phyloP scores from a whole-genome alignment of 257 asterid species.

The Solanum acaule region DNA sequence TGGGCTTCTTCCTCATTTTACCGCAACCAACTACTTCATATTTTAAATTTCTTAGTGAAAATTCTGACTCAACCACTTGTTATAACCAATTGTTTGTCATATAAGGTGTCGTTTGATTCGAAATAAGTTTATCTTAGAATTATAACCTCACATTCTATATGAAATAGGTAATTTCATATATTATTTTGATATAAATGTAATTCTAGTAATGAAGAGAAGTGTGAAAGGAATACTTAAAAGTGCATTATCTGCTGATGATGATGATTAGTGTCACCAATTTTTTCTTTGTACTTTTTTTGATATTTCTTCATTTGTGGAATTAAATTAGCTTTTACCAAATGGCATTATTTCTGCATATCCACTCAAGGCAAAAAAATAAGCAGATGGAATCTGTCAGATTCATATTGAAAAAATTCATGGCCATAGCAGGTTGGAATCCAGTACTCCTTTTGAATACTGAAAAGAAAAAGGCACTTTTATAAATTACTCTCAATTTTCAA shows the following conservation, averaged over 20 bases:
- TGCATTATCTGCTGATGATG: background rate
- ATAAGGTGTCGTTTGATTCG: background rate
- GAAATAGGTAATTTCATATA: background rate
- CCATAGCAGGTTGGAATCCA: background rate
- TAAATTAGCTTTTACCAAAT: background rate
- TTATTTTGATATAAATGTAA: background rate
- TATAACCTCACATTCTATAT: background rate
- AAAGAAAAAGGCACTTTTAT: background rate
- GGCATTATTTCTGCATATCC: background rate
- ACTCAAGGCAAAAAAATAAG: background rate
- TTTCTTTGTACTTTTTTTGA: background rate
- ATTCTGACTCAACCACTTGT: background rate
- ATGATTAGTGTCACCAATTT: background rate
- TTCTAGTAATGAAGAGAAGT: background rate
- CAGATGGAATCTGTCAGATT: background rate
- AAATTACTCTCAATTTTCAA: background rate
- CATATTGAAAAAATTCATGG: background rate
- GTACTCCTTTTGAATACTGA: background rate
- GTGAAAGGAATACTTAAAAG: conserved; percentile 7
- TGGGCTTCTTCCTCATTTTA: background rate
- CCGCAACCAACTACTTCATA: background rate
- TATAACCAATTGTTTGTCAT: background rate
- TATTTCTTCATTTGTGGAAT: background rate
- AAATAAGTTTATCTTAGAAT: background rate
- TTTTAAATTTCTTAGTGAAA: background rate